Base-by-base conservation (phyloP, 805 yeast genomes). In the Schizosaccharomyces pombe region DNA sequence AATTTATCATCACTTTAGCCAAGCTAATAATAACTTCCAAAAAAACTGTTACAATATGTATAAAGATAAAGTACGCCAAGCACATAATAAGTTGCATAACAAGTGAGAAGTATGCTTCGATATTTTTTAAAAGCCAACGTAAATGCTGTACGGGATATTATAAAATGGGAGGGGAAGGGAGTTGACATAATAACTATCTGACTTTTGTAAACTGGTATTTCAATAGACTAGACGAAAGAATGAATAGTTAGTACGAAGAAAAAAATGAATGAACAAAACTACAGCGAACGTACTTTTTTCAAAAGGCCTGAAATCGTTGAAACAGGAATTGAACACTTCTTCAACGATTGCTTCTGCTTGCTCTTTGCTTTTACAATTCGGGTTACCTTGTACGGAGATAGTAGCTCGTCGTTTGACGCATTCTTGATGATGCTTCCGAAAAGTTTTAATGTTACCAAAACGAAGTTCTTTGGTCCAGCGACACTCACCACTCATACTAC, bases 261-360 rank as follows among this genome's bases (percentile, higher is more conserved):
- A 28, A 47, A 26, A 28, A 28, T 64, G 67, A 82, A 24, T 24
- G 5, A 26, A 26, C 16, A 26, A 2, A 26, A n/a, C n/a, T n/a
- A n/a, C n/a, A n/a, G n/a, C 47, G 57, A 85, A 73, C 64, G 85
- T 91, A 34, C 91, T 87, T 62, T 84, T 80, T 61, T 91, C 97
- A 67, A 85, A 91, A 1, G 98, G 98, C 62, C 98, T 72, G 1
- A 97, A 89, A 63, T 91, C 98, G 62, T 79, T 80, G 64, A 86
- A 91, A 65, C 98, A 91, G 52, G 89, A 80, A 58, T 80, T 81
- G 81, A 94, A 91, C 4, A 91, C 97, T 59, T 82, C 81, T 58
- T 82, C 78, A 2, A 91, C 95, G 4, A 78, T 82, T 57, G 73
- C 72, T 56, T 76, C 78, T 0, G 98, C 98, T 57, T 81, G 81